A percentile compares a stretch with the other conserved stretches of the same genome.
Conservation (phyloP, 306 rosid genomes). For the Malus asiatica region DNA sequence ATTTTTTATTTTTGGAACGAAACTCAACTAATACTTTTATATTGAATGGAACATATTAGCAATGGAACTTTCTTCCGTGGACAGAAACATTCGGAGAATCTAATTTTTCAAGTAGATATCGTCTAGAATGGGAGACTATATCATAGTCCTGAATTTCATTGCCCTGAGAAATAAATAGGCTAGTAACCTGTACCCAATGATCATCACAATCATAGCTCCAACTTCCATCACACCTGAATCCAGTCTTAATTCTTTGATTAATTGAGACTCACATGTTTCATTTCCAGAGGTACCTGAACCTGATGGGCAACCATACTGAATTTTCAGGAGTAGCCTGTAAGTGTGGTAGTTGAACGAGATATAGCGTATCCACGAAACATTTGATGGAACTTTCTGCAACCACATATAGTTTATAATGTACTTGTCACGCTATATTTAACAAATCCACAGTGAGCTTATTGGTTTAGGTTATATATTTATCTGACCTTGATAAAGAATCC, state of each 20-base stretch:
- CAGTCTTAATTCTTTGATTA: slow-evolving; percentile 5
- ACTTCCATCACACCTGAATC: slow-evolving; percentile 5
- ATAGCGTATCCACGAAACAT: slow-evolving; percentile 78
- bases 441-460: neutral
- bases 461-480: neutral
- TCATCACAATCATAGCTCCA: slow-evolving; percentile 13
- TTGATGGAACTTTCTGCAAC: slow-evolving; percentile 71
- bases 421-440: neutral
- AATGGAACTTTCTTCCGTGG: neutral
- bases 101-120: neutral
- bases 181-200: neutral
- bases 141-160: slow-evolving; percentile 8
- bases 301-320: slow-evolving; percentile 45
- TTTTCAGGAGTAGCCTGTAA: slow-evolving; percentile 75
- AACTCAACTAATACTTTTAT: no score
- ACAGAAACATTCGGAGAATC: neutral
- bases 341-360: slow-evolving; percentile 96
- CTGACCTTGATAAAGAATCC: slow-evolving; percentile 85
- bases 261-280: neutral
- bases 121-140: neutral
- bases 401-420: neutral
- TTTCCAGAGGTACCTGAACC: neutral
- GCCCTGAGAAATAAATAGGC: neutral
- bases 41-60: no score
- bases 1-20: no score